Evolutionary conservation across 2,329 filamentous ascomycete genomes (phyloP).

Genomic region (Pseudovirgaria hyperparasitica): DNA sequence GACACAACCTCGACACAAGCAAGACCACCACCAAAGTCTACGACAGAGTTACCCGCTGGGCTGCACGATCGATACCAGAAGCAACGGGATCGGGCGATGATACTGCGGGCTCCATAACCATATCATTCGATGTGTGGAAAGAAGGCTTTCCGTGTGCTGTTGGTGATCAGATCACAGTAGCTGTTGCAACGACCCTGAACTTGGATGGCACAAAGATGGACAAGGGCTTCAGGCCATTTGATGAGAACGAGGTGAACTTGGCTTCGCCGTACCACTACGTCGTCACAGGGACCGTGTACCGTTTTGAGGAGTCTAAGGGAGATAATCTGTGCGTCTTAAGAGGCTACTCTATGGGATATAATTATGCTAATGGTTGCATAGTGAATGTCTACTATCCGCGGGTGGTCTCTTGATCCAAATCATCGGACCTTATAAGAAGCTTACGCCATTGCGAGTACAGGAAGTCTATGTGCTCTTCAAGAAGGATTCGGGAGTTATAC

Average conservation of each 20-base stretch:
- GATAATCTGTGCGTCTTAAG: slow-evolving; percentile 64
- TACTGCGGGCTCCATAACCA: slow-evolving; percentile 57
- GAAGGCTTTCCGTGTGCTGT: slow-evolving; percentile 72
- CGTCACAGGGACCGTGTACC: slow-evolving; percentile 78
- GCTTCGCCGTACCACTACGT: slow-evolving; percentile 82
- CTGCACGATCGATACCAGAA: slow-evolving; percentile 64
- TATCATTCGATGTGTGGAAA: slow-evolving; percentile 86
- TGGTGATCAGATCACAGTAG: slow-evolving; percentile 67
- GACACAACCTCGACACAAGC: slow-evolving; percentile 60
- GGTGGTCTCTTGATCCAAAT: slow-evolving; percentile 83
- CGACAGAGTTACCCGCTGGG: slow-evolving; percentile 80
- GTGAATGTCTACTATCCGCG: slow-evolving; percentile 94
- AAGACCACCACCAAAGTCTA: too few relatives aligned
- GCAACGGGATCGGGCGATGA: too few relatives aligned
- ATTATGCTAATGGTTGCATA: slow-evolving; percentile 15
- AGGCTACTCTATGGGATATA: slow-evolving; percentile 1
- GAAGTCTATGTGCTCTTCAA: slow-evolving; percentile 89
- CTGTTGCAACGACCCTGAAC: slow-evolving; percentile 72
- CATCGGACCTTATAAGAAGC: slow-evolving; percentile 90
- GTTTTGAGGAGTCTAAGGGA: slow-evolving; percentile 72
- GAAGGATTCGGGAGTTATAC: slow-evolving; percentile 35
- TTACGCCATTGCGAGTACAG: slow-evolving; percentile 83
- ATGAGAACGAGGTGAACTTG: slow-evolving; percentile 29
- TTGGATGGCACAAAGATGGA: slow-evolving; percentile 63
- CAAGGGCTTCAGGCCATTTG: slow-evolving; percentile 59